Conservation (phyloP, 176 grass and related monocot genomes). For the Raddia distichophylla region DNA sequence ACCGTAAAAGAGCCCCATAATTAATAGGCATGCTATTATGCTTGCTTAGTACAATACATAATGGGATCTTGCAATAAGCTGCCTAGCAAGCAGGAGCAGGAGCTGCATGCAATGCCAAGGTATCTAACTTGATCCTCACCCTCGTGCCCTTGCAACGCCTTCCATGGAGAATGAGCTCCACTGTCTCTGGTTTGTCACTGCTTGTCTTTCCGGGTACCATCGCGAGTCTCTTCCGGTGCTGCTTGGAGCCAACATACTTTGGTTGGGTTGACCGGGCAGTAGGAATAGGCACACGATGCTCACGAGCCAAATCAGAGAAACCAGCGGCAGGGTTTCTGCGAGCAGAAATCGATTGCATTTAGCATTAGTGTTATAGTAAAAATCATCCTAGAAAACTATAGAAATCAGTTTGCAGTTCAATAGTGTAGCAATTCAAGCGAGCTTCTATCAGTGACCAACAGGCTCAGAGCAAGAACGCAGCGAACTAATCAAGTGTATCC, state of each 20-base stretch:
- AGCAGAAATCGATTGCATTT: not conserved
- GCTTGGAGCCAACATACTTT: constrained; percentile 42
- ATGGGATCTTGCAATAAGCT: constrained; percentile 29
- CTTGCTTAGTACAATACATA: constrained; percentile 32
- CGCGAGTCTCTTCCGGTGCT: constrained; percentile 52
- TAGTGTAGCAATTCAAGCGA: not conserved
- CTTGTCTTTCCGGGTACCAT: constrained; percentile 47
- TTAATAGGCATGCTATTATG: not conserved
- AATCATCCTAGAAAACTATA: not conserved
- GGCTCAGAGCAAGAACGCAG: not conserved
- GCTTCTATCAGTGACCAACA: not conserved
- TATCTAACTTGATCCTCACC: constrained; percentile 53
- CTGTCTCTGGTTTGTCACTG: constrained; percentile 42
- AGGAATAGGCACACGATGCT: constrained; percentile 86
- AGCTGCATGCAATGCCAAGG: constrained; percentile 22
- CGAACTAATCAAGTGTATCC: not conserved
- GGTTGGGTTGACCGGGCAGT: constrained; percentile 48
- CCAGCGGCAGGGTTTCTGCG: constrained; percentile 98
- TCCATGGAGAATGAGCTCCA: constrained; percentile 42
- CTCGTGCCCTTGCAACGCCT: constrained; percentile 57
- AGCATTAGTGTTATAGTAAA: constrained; percentile 6
- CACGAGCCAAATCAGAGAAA: constrained; percentile 97
- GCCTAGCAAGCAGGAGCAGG: constrained; percentile 44
- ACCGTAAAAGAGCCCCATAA: no score
- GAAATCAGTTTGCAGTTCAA: not conserved